phyloP scores from a whole-genome alignment of 345 rosid species.

The Citrus inodora region DNA sequence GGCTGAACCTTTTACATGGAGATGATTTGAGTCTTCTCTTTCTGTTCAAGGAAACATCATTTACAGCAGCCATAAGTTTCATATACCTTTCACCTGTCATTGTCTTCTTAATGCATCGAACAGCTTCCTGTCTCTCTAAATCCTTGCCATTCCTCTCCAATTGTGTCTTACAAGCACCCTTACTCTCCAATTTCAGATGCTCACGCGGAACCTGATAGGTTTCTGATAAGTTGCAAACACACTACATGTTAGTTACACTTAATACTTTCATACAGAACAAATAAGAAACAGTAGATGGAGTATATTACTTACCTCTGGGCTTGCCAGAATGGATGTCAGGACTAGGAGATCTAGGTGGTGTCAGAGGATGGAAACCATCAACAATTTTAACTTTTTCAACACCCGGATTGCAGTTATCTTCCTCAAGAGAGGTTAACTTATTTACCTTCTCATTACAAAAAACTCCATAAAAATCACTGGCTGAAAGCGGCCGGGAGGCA shows the following conservation, averaged over 20 bases:
- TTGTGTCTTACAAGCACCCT: conserved; percentile 17
- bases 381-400: conserved; percentile 14
- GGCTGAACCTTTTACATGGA: conserved; percentile 33
- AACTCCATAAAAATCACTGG: conserved; percentile 11
- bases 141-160: conserved; percentile 10
- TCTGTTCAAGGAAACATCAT: conserved; percentile 16
- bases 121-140: conserved; percentile 30
- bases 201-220: background rate
- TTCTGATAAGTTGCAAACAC: conserved; percentile 36
- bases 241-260: background rate
- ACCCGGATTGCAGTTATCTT: conserved; percentile 9
- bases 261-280: background rate
- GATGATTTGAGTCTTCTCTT: conserved; percentile 30
- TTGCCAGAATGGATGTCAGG: conserved; percentile 23
- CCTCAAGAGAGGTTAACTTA: conserved; percentile 17
- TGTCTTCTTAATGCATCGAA: conserved; percentile 25
- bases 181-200: conserved; percentile 30
- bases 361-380: conserved; percentile 22
- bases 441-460: conserved; percentile 7
- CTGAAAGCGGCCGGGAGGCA: conserved; percentile 18
- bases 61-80: conserved; percentile 32
- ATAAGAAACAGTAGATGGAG: background rate
- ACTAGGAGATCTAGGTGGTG: conserved; percentile 23
- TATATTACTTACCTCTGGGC: conserved; percentile 38
- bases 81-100: conserved; percentile 30